Base-by-base conservation (phyloP, 2,329 filamentous ascomycete species). In the Exophiala lecanii-corni region DNA sequence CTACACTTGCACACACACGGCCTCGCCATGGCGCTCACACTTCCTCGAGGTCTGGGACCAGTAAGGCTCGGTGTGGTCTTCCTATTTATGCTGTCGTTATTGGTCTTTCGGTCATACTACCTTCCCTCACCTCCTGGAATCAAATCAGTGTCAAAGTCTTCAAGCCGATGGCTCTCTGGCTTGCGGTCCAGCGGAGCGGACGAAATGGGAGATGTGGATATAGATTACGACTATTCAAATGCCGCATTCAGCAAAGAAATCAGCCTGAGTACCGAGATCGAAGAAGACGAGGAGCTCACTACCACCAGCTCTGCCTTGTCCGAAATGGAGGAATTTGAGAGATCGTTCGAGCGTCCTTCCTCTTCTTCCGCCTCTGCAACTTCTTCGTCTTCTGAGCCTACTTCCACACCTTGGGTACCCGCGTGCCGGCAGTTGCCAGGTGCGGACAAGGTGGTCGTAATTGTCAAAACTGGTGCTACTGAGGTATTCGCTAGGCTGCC, bases 401-500 rank as follows among this genome's bases (percentile, higher is more conserved):
- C 25, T 7, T 15, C 33, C n/a, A 20, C 33, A 3, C 31, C 43
- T 10, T 15, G 20, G 13, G 30, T 26, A 16, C 49, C 49, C 12
- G 25, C 43, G 4, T 51, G 49, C 25, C 49, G 49, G 28, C 45
- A 41, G 35, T 19, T 51, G 2, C 49, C 49, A 18, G 49, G 49
- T 20, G 49, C 49, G 30, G 49, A 51, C 33, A 46, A 49, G 18
- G 49, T 51, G 9, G 49, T 51, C 15, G 61, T 79, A 18, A 60
- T 79, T 35, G 70, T 80, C 60, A 79, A 79, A 62, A 79, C 76
- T 3, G 75, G 76, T 25, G 74, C 75, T 2, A 74, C 72, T 28
- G 75, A 79, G 55, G 61, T 73, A 13, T 74, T 68, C 45, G 62
- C 69, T 20, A 72, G 69, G 34, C 58, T 80, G 2, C 74, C 76